These are phyloP conservation scores for Neofusicoccum sp. DNA, from an alignment of 2,329 filamentous ascomycete species.

Conservation along the genomic window DNA sequence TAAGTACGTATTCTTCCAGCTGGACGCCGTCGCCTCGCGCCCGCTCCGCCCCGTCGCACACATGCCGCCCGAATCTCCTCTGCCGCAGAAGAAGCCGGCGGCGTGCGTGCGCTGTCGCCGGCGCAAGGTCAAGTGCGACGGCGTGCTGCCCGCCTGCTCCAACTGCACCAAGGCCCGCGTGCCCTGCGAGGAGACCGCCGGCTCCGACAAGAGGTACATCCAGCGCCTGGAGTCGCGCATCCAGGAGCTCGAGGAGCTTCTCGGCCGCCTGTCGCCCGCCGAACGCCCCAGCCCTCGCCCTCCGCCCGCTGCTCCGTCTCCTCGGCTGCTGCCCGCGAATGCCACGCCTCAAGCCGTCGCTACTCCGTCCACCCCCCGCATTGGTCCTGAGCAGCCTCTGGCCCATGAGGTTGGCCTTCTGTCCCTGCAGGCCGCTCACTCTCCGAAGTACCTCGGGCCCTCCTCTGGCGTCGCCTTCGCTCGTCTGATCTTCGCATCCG, in stretches of 20 bases:
- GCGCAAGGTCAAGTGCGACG: slow-evolving; percentile 14
- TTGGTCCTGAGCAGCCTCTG: slow-evolving; percentile 22
- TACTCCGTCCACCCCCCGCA: neutral
- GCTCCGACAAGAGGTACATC: slow-evolving; percentile 2
- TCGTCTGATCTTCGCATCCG: slow-evolving; percentile 46
- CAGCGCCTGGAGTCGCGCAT: neutral
- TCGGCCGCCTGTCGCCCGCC: neutral
- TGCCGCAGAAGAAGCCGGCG: neutral
- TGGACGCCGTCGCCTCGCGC: neutral
- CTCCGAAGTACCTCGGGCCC: slow-evolving; percentile 55
- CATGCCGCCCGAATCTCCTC: neutral
- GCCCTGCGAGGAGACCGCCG: slow-evolving; percentile 7
- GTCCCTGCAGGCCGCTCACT: slow-evolving; percentile 48
- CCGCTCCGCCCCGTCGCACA: neutral
- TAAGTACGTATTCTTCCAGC: neutral
- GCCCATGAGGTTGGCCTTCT: slow-evolving; percentile 56
- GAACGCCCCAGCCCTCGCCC: neutral
- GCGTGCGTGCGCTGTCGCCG: slow-evolving; percentile 1
- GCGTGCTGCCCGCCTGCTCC: slow-evolving; percentile 1
- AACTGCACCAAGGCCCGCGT: slow-evolving; percentile 7
- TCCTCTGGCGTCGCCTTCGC: slow-evolving; percentile 57
- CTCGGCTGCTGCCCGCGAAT: neutral
- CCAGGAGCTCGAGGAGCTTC: neutral
- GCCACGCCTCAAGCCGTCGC: neutral
- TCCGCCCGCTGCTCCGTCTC: neutral